Base-by-base conservation (phyloP, 1,284 basidiomycete species). In the Xerocomus amazonicus region DNA sequence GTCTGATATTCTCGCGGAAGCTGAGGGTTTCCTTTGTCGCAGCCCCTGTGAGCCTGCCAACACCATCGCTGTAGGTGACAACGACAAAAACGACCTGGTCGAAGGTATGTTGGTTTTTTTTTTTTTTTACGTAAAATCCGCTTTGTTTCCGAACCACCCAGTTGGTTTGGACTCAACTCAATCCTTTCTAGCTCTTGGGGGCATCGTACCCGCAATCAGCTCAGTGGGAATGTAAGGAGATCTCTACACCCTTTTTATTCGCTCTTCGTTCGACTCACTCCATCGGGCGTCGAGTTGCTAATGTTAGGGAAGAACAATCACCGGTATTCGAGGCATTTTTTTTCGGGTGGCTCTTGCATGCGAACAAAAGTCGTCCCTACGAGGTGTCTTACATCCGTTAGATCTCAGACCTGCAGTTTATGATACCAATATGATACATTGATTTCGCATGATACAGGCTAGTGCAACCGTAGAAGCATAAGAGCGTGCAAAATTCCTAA, bases 281-380 rank as follows among this genome's bases (percentile, higher is more conserved):
- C 56, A 73, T 65, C 71, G 68, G 66, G 53, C 66, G 55, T 61
- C 63, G 75, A 74, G 76, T 72, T 73, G 71, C 69, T 75, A 74
- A 70, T 71, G 59, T 51, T 50, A 55, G 70, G 76, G 75, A 59
- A 77, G 67, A 76, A 43, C 46, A 48, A 70, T 14, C 14, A 16
- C 23, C 12, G 42, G 3, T 31, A 12, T 31, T 31, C 47, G 34
- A 66, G 69, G 66, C 74, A 74, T 74, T 75, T 72, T 75, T 75
- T 56, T 75, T 80, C 77, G 76, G 75, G 67, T 60, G 67, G 55
- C 65, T 69, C 64, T 55, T 70, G 62, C 49, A 43, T 47, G 54
- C 6, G 54, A 23, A 23, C 68, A 62, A 63, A 66, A 59, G 61
- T 67, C 59, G 68, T 70, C 76, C 76, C 78, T 80, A 80, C 78